phyloP scores from a whole-genome alignment of 2,329 filamentous ascomycete genomes.

The Diaporthe sp. region DNA sequence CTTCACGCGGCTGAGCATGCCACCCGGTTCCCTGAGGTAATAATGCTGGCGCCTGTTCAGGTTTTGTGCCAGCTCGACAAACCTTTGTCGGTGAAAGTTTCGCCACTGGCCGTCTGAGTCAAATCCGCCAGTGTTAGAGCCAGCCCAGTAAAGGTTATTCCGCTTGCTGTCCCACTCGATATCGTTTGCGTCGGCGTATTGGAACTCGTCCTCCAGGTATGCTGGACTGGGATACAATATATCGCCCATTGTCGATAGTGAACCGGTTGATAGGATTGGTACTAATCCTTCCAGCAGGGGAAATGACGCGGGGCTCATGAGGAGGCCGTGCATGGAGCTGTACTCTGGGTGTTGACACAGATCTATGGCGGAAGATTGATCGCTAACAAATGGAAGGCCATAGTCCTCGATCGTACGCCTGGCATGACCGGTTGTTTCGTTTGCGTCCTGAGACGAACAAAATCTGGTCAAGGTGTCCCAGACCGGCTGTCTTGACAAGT shows the following conservation, averaged over 20 bases:
- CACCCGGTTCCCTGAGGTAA: conserved; percentile 3
- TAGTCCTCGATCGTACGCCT: conserved; percentile 36
- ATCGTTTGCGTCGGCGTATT: conserved; percentile 27
- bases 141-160: conserved; percentile 33
- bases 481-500: conserved; percentile 44
- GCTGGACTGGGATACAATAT: conserved; percentile 31
- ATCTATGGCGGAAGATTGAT: conserved; percentile 44
- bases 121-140: conserved; percentile 32
- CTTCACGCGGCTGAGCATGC: neutral
- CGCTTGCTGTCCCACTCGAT: conserved; percentile 27
- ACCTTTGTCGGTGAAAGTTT: conserved; percentile 30
- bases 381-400: conserved; percentile 50
- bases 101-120: conserved; percentile 20
- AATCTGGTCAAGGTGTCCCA: conserved; percentile 39
- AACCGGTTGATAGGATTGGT: conserved; percentile 16
- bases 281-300: conserved; percentile 25
- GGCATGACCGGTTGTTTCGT: neutral
- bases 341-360: conserved; percentile 59
- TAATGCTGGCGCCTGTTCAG: neutral
- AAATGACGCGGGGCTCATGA: conserved; percentile 55
- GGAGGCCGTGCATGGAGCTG: conserved; percentile 54
- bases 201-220: conserved; percentile 30
- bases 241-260: conserved; percentile 33
- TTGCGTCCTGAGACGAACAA: neutral
- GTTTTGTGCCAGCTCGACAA: conserved; percentile 31